Conservation (phyloP, 2,329 filamentous ascomycete genomes). For the Epichloe coenophiala region DNA sequence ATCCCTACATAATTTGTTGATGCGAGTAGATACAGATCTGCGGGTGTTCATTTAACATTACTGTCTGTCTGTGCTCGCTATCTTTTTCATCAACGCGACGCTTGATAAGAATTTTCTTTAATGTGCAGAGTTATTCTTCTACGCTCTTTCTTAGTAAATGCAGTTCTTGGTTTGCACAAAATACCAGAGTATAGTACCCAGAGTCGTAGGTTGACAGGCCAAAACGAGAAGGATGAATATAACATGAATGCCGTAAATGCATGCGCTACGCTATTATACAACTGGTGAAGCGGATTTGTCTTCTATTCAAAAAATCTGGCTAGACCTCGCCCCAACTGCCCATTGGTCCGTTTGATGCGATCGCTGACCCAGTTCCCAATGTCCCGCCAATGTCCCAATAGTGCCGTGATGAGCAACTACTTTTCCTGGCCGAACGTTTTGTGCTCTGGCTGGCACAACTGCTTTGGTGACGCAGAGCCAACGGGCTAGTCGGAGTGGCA, state of each 20-base stretch:
- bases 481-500: conserved; percentile 34
- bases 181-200: not conserved
- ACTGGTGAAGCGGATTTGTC: not conserved
- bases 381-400: conserved; percentile 88
- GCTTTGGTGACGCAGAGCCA: conserved; percentile 34
- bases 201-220: not conserved
- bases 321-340: conserved; percentile 70
- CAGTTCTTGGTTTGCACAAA: not conserved
- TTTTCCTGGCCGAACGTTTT: conserved; percentile 53
- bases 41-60: too few species aligned
- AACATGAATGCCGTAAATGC: not conserved
- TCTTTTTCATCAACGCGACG: too few species aligned
- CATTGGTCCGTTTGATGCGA: conserved; percentile 52
- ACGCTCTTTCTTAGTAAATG: not conserved
- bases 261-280: not conserved
- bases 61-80: too few species aligned
- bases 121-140: not conserved
- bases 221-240: not conserved
- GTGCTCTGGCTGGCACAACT: conserved; percentile 86
- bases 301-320: conserved; percentile 1
- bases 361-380: conserved; percentile 60
- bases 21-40: too few species aligned
- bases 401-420: conserved; percentile 61
- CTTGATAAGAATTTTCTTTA: too few species aligned
- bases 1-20: too few species aligned